Evolutionary conservation across 176 grass and related monocot species (phyloP).

Genomic region (Chloris gayana): DNA sequence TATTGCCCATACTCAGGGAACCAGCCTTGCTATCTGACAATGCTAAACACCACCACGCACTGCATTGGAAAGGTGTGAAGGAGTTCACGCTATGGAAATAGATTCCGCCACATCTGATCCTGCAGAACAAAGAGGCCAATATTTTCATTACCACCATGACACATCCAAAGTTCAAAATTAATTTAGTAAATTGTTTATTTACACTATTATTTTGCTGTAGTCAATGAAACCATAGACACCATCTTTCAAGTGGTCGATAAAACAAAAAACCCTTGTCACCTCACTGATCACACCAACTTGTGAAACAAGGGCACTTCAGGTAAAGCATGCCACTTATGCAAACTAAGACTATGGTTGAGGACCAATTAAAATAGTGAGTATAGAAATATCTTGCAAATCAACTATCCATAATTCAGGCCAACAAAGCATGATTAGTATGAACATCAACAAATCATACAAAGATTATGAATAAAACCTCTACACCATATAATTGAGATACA

Average conservation of each 20-base stretch:
- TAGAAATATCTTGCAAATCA: not conserved
- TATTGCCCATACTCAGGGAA: not conserved
- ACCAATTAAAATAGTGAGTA: conserved; percentile 13
- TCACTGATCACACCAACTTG: not conserved
- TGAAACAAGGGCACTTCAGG: not conserved
- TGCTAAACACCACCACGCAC: not conserved
- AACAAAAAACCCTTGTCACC: not conserved
- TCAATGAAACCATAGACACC: not conserved
- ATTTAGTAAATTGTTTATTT: not conserved
- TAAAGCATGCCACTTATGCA: not conserved
- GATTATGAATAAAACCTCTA: not conserved
- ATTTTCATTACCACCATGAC: not conserved
- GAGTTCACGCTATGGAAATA: conserved; percentile 33
- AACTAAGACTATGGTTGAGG: not conserved
- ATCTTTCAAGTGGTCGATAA: not conserved
- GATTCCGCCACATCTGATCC: conserved; percentile 30
- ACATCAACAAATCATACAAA: not conserved
- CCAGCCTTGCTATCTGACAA: not conserved
- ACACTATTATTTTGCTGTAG: not conserved
- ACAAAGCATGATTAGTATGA: not conserved
- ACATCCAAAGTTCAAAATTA: not conserved
- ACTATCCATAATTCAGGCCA: not conserved
- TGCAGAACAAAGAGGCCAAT: conserved; percentile 33
- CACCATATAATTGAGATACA: not conserved
- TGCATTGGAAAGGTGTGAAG: not conserved